A percentile compares a stretch with the other conserved stretches of the same genome.
Conservation (phyloP, 2,329 filamentous ascomycete species). For the Fusarium sp. region DNA sequence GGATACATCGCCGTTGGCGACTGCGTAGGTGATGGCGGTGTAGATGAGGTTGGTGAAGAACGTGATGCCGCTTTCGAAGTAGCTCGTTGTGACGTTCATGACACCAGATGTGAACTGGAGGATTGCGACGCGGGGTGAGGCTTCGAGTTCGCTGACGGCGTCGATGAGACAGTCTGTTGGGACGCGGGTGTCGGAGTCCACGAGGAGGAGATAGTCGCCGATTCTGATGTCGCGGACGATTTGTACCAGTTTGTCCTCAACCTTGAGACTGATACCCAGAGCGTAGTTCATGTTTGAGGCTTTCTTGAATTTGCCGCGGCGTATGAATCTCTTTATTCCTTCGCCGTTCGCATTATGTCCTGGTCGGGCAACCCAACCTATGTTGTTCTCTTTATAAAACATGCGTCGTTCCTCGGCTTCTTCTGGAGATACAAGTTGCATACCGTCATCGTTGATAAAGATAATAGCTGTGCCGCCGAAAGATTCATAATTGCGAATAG, state of each 20-base stretch:
- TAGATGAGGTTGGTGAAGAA: slow-evolving; percentile 79
- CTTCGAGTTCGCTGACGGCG: slow-evolving; percentile 75
- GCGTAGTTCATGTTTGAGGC: slow-evolving; percentile 75
- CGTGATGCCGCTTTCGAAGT: slow-evolving; percentile 71
- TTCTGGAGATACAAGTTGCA: slow-evolving; percentile 65
- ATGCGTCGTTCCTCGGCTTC: slow-evolving; percentile 59
- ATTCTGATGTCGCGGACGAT: not conserved
- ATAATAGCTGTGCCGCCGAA: slow-evolving; percentile 72
- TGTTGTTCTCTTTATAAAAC: slow-evolving; percentile 65
- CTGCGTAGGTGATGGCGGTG: slow-evolving; percentile 74
- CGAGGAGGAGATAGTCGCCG: not conserved
- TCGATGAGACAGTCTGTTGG: slow-evolving; percentile 74
- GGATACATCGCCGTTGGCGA: slow-evolving; percentile 75
- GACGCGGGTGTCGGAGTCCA: slow-evolving; percentile 68
- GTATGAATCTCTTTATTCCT: slow-evolving; percentile 54
- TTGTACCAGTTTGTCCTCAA: slow-evolving; percentile 59
- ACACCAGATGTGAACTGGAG: slow-evolving; percentile 78
- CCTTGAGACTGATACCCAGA: slow-evolving; percentile 60
- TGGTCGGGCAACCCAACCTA: slow-evolving; percentile 64
- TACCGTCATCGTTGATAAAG: slow-evolving; percentile 74
- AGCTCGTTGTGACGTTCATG: slow-evolving; percentile 77
- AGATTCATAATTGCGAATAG: slow-evolving; percentile 67
- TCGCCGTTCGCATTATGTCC: slow-evolving; percentile 2
- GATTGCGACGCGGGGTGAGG: slow-evolving; percentile 73
- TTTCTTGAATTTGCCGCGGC: slow-evolving; percentile 70